Base-by-base conservation (phyloP, 2,329 filamentous ascomycete genomes). In the Colletotrichum somersetense region DNA sequence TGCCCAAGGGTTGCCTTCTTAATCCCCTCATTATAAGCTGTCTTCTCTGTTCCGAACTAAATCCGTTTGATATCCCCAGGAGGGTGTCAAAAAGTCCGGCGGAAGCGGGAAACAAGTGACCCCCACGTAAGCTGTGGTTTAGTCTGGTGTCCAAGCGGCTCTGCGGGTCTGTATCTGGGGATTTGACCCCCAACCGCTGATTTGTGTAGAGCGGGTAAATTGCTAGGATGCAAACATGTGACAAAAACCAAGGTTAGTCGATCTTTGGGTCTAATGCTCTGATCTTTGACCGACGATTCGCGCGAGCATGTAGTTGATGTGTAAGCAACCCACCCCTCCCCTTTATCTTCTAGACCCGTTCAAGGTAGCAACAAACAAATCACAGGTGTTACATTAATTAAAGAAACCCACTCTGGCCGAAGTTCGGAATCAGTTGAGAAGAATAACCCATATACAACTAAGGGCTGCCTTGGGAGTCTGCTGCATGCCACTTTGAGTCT, bases 71-170 rank as follows among this genome's bases (percentile, higher is more conserved):
- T 5, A 23, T 10, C 23, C 50, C n/a, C 14, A 46, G 12, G 7
- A 56, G 23, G 16, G 4, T 48, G 35, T 48, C 23, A 38, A 16
- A 18, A 11, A 52, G 26, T 20, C 44, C 18, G 18, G 46, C 38
- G 33, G 23, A 26, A 56, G 10, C n/a, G 8, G 40, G 59, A 30
- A 44, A 33, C 35, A 11, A 42, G 52, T 59, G 59, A 69, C 66
- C 69, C 69, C 69, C 69, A 72, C 69, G 53, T 20, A 69, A 55
- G 33, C 10, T 2, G n/a, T 8, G 12, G 40, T 16, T 38, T 48
- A 44, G 58, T 44, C 46, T 65, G 65, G 35, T 10, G 55, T 53
- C 66, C 23, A 23, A 48, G 66, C 69, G 55, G 69, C 69, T 72
- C 66, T 72, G 66, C 55, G 59, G 58, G 59, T 55, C 69, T 55